These are phyloP conservation scores for Reticulascus tulasneorum DNA, from an alignment of 2,329 filamentous ascomycete genomes.

Conservation along the genomic window DNA sequence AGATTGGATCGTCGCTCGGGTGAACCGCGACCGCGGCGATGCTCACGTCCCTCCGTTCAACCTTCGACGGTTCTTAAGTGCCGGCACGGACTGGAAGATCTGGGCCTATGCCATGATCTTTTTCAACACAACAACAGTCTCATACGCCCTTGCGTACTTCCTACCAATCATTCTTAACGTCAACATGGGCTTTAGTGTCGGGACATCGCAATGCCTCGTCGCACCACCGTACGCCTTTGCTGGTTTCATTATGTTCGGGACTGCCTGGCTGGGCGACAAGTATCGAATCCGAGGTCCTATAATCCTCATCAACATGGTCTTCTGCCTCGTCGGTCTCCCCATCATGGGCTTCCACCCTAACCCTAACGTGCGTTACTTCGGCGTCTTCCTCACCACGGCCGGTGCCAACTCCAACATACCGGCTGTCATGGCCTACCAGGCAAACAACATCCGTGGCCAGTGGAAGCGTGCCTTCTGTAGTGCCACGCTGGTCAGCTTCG, in stretches of 20 bases:
- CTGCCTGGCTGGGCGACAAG: slow-evolving; percentile 63
- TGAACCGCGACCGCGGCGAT: slow-evolving; percentile 56
- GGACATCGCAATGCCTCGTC: slow-evolving; percentile 63
- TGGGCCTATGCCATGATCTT: slow-evolving; percentile 60
- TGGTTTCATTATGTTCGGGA: slow-evolving; percentile 56
- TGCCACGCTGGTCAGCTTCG: slow-evolving; percentile 71
- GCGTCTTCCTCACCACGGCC: slow-evolving; percentile 71
- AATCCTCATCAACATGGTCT: slow-evolving; percentile 60
- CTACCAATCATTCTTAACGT: slow-evolving; percentile 67
- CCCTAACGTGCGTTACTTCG: slow-evolving; percentile 62
- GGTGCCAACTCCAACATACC: slow-evolving; percentile 78
- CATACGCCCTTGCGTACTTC: slow-evolving; percentile 76
- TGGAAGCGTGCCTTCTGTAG: slow-evolving; percentile 83
- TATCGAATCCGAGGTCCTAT: slow-evolving; percentile 63
- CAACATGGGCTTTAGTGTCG: slow-evolving; percentile 62
- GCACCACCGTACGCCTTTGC: slow-evolving; percentile 67
- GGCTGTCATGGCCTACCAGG: slow-evolving; percentile 71
- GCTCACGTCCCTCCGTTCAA: slow-evolving; percentile 50
- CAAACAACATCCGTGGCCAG: slow-evolving; percentile 83
- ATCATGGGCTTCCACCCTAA: slow-evolving; percentile 65
- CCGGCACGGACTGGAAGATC: slow-evolving; percentile 50
- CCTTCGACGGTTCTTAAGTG: slow-evolving; percentile 39
- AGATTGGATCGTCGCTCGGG: slow-evolving; percentile 48
- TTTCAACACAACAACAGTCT: slow-evolving; percentile 65
- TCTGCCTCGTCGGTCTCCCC: slow-evolving; percentile 65